Conservation (phyloP, 78 protist species). For the Dictyostelium brefeldianum region DNA sequence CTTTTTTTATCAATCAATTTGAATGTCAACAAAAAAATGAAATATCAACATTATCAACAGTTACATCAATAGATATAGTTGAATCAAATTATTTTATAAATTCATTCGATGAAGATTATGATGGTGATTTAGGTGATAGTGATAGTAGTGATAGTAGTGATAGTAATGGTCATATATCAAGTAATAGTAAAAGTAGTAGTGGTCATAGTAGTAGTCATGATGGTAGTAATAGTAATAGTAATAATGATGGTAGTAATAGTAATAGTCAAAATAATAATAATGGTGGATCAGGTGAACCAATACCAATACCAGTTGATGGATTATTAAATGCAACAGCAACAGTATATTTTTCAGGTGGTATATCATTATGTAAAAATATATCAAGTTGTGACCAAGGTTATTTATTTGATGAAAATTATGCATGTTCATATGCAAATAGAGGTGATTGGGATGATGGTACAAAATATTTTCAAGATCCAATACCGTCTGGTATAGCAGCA, state of each 20-base stretch:
- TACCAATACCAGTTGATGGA: not conserved
- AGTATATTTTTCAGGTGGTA: not conserved
- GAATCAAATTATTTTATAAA: too few species aligned
- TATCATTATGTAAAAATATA: not conserved
- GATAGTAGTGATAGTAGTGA: not conserved
- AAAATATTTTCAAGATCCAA: conserved; percentile 20
- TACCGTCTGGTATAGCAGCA: not conserved
- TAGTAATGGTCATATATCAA: not conserved
- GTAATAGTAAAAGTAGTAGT: not conserved
- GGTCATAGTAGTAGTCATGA: not conserved
- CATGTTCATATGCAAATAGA: conserved; percentile 6
- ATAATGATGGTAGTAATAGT: not conserved
- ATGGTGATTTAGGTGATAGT: not conserved
- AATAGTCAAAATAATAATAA: not conserved
- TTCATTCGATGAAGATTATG: too few species aligned
- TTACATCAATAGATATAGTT: too few species aligned
- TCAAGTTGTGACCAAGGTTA: not conserved
- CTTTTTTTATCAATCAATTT: too few species aligned
- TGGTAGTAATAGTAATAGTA: not conserved
- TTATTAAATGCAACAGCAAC: not conserved
- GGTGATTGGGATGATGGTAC: conserved; percentile 54
- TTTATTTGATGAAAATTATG: not conserved
- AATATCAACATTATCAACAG: too few species aligned
- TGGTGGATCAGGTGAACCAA: not conserved
- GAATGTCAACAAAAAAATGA: too few species aligned